Evolutionary conservation across 768 basidiomycete genomes (phyloP).

Genomic region (Imleria badia): DNA sequence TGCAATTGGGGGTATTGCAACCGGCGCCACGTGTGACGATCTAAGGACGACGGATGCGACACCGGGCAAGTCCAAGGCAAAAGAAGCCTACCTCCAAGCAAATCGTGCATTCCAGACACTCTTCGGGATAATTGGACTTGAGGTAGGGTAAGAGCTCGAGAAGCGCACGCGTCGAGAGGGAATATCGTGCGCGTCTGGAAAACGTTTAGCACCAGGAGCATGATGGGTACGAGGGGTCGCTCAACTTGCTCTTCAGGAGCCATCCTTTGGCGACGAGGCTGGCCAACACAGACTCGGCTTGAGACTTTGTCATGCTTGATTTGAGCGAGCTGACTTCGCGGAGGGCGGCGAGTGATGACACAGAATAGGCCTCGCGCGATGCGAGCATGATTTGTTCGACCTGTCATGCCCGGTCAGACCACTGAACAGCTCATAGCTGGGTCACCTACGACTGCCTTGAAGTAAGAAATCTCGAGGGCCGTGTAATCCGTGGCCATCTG

Average conservation of each 20-base stretch:
- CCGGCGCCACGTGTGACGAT: slow-evolving; percentile 66
- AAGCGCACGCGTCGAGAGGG: slow-evolving; percentile 71
- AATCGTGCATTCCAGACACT: slow-evolving; percentile 68
- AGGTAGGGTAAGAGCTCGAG: slow-evolving; percentile 76
- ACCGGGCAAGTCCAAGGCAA: background rate
- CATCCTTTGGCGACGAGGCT: slow-evolving; percentile 86
- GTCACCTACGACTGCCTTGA: slow-evolving; percentile 71
- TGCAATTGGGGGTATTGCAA: slow-evolving; percentile 63
- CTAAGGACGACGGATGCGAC: slow-evolving; percentile 34
- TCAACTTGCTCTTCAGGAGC: slow-evolving; percentile 71
- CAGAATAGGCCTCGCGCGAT: slow-evolving; percentile 68
- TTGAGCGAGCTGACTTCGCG: slow-evolving; percentile 65
- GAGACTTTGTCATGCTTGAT: slow-evolving; percentile 67
- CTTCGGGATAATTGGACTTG: slow-evolving; percentile 68
- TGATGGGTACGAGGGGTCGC: slow-evolving; percentile 25
- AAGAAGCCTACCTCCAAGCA: slow-evolving; percentile 59
- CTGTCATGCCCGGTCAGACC: slow-evolving; percentile 38
- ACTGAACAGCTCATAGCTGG: too few relatives aligned
- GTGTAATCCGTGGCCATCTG: slow-evolving; percentile 85
- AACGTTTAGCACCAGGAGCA: background rate
- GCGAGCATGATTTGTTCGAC: slow-evolving; percentile 88
- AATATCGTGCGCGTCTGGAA: slow-evolving; percentile 64
- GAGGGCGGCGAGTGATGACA: slow-evolving; percentile 75
- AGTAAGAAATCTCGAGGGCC: slow-evolving; percentile 76
- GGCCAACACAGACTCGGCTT: slow-evolving; percentile 66